These are phyloP conservation scores for Rosa lucieae DNA, from an alignment of 306 rosid genomes.

Conservation along the genomic window DNA sequence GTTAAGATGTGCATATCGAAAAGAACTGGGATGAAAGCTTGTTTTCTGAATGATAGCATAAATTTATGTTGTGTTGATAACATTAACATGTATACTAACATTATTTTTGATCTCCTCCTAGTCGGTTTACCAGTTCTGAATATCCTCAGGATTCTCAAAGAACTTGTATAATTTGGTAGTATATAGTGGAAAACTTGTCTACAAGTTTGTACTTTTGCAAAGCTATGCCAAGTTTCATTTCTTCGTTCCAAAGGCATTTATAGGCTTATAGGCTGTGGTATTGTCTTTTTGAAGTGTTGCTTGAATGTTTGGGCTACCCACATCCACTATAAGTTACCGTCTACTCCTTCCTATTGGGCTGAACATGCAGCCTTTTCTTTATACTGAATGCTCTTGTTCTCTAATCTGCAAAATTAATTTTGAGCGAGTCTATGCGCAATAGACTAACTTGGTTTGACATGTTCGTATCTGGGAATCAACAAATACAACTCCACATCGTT, in stretches of 20 bases:
- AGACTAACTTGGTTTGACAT: not conserved
- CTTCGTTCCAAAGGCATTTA: not conserved
- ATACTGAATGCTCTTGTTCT: not conserved
- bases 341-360: not conserved
- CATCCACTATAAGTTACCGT: not conserved
- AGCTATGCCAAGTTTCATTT: not conserved
- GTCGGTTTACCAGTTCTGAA: not conserved
- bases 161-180: not conserved
- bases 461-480: not conserved
- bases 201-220: not conserved
- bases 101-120: not conserved
- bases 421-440: not conserved
- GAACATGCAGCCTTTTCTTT: not conserved
- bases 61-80: constrained; percentile 1
- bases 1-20: constrained; percentile 3
- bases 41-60: constrained; percentile 11
- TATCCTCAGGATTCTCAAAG: not conserved
- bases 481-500: not conserved
- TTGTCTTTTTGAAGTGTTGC: not conserved
- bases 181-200: not conserved
- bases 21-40: constrained; percentile 12
- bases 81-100: not conserved
- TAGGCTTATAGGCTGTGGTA: not conserved
- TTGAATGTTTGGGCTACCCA: constrained; percentile 1
- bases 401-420: no score